Evolutionary conservation across 805 yeast species (phyloP).

Genomic region (Saccharomycopsis oosterbeekiorum): DNA sequence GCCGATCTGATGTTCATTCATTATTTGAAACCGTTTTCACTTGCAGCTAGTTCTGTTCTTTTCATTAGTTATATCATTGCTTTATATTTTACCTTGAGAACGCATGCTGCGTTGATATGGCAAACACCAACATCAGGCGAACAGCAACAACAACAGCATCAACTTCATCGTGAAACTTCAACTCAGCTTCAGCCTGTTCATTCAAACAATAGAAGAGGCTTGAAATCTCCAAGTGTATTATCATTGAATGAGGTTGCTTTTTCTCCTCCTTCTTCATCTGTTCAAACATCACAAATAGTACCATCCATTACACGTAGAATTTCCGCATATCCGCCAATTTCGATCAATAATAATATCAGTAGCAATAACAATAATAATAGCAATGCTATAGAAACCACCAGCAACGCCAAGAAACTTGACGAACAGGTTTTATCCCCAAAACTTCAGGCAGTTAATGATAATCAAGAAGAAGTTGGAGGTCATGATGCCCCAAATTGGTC

Average conservation of each 20-base stretch:
- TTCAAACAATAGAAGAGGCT: slow-evolving; percentile 12
- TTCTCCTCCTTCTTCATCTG: not conserved
- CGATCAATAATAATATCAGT: not conserved
- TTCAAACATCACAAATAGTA: not conserved
- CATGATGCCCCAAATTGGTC: slow-evolving; percentile 99
- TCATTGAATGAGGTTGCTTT: slow-evolving; percentile 11
- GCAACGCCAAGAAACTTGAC: not conserved
- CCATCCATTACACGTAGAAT: not conserved
- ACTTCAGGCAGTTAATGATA: not conserved
- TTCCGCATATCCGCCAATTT: not conserved
- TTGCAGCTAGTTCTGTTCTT: slow-evolving; percentile 68
- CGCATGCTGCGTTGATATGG: slow-evolving; percentile 97
- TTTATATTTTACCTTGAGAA: slow-evolving; percentile 82
- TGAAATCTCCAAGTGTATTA: slow-evolving; percentile 16
- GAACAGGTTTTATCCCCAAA: slow-evolving; percentile 6
- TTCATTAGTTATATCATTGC: slow-evolving; percentile 84
- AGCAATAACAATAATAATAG: slow-evolving; percentile 3
- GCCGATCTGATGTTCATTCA: slow-evolving; percentile 55
- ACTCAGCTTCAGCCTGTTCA: slow-evolving; percentile 5
- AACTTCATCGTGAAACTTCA: slow-evolving; percentile 1
- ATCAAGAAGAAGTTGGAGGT: slow-evolving; percentile 42
- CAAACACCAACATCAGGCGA: slow-evolving; percentile 48
- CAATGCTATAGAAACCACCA: not conserved
- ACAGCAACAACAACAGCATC: slow-evolving; percentile 17
- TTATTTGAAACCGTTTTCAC: slow-evolving; percentile 73